phyloP scores from a whole-genome alignment of 768 basidiomycete genomes.

The Russula emetica region DNA sequence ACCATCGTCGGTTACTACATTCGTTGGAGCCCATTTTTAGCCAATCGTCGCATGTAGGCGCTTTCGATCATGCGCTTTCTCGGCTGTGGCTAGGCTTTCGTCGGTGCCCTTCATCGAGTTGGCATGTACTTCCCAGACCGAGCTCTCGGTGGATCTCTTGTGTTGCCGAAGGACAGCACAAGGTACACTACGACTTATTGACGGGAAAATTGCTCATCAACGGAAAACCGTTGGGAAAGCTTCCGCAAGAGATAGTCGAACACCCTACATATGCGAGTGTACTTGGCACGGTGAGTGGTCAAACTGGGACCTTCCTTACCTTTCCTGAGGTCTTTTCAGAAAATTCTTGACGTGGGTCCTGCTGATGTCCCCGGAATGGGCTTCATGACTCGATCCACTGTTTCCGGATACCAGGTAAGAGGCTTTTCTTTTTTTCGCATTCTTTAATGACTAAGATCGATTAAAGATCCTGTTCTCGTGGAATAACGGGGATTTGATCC shows the following conservation, averaged over 20 bases:
- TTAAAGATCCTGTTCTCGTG: slow-evolving; percentile 7
- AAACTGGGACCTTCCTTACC: too few species aligned
- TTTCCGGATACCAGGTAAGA: slow-evolving; percentile 15
- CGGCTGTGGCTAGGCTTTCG: neutral
- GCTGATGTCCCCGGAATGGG: slow-evolving; percentile 11
- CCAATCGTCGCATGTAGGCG: neutral
- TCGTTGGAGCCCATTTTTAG: slow-evolving; percentile 11
- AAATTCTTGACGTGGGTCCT: slow-evolving; percentile 11
- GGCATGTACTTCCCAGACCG: neutral
- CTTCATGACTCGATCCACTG: slow-evolving; percentile 7
- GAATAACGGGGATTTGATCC: neutral
- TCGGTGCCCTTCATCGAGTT: neutral
- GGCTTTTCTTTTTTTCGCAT: neutral
- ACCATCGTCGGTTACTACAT: slow-evolving; percentile 11
- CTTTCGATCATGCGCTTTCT: neutral
- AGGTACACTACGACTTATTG: slow-evolving; percentile 40
- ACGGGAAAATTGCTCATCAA: slow-evolving; percentile 41
- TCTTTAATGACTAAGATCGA: neutral
- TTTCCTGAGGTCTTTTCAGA: neutral
- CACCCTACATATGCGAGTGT: slow-evolving; percentile 37
- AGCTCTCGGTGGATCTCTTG: slow-evolving; percentile 13
- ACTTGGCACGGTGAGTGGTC: slow-evolving; percentile 34
- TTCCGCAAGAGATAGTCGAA: slow-evolving; percentile 35
- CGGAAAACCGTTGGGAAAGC: slow-evolving; percentile 39
- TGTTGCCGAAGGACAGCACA: neutral